phyloP scores from a whole-genome alignment of 2,329 filamentous ascomycete genomes.

The Fusarium ramigenum region DNA sequence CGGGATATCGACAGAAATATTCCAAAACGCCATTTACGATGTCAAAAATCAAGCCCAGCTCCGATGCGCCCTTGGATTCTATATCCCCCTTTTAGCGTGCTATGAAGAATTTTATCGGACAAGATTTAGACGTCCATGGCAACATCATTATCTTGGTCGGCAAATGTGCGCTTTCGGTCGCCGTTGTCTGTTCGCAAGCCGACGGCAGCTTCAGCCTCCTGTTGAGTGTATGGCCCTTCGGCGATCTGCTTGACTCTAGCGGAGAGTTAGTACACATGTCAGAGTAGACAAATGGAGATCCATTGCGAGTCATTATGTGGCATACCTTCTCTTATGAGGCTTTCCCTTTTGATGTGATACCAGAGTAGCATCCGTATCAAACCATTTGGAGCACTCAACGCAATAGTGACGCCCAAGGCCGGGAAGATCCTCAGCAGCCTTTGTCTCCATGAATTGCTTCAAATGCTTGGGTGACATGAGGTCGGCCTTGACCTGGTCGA shows the following conservation, averaged over 20 bases:
- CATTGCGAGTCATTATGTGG: not conserved
- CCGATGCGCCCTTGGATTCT: constrained; percentile 7
- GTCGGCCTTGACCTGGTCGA: constrained; percentile 92
- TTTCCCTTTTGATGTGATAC: constrained; percentile 83
- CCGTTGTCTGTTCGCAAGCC: constrained; percentile 76
- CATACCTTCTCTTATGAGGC: constrained; percentile 85
- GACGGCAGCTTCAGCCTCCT: constrained; percentile 82
- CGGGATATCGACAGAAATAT: constrained; percentile 9
- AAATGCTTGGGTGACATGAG: constrained; percentile 82
- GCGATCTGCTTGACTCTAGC: constrained; percentile 80
- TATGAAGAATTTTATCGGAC: constrained; percentile 3
- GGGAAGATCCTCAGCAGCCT: constrained; percentile 86
- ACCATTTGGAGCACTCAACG: constrained; percentile 94
- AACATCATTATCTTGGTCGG: constrained; percentile 41
- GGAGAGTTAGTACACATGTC: constrained; percentile 31
- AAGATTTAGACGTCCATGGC: constrained; percentile 48
- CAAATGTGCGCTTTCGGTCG: constrained; percentile 19
- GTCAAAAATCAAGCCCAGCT: constrained; percentile 16
- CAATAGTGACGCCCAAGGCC: constrained; percentile 89
- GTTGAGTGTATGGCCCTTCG: constrained; percentile 87
- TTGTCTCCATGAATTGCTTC: constrained; percentile 78
- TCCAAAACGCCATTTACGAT: constrained; percentile 28
- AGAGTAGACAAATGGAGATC: constrained; percentile 1
- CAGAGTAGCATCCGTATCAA: constrained; percentile 83
- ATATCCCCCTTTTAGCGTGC: not conserved